Conservation (phyloP, 148 eudicot genomes). For the Camellia lanceoleosa region DNA sequence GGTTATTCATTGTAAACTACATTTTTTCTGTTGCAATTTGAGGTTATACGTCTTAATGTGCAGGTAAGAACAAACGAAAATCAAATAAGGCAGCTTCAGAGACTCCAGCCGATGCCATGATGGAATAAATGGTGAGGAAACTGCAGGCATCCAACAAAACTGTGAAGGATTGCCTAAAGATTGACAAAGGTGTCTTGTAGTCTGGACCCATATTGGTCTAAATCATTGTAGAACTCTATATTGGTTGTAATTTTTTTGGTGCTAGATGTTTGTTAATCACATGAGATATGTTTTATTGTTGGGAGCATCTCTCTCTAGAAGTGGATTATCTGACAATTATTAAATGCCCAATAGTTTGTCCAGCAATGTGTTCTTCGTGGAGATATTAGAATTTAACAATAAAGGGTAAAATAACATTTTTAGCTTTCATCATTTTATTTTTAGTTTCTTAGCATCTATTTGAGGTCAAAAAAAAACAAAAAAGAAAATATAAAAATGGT, state of each 20-base stretch:
- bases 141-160: constrained; percentile 3
- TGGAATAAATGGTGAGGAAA: constrained; percentile 31
- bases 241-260: not conserved
- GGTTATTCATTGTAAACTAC: not conserved
- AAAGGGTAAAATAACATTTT: too few relatives aligned
- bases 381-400: too few relatives aligned
- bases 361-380: too few relatives aligned
- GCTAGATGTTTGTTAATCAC: not conserved
- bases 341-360: not conserved
- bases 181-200: not conserved
- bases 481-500: too few relatives aligned
- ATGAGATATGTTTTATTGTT: not conserved
- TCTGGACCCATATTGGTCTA: not conserved
- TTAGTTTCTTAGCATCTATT: too few relatives aligned
- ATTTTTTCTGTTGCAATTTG: not conserved
- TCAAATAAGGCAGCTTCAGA: constrained; percentile 25
- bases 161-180: not conserved
- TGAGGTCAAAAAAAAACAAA: too few relatives aligned
- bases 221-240: not conserved
- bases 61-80: constrained; percentile 44
- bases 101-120: constrained; percentile 46
- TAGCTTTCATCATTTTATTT: too few relatives aligned
- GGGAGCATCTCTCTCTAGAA: not conserved
- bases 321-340: not conserved
- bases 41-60: not conserved